Conservation (phyloP, 2,329 filamentous ascomycete species). For the Cercospora sp. region DNA sequence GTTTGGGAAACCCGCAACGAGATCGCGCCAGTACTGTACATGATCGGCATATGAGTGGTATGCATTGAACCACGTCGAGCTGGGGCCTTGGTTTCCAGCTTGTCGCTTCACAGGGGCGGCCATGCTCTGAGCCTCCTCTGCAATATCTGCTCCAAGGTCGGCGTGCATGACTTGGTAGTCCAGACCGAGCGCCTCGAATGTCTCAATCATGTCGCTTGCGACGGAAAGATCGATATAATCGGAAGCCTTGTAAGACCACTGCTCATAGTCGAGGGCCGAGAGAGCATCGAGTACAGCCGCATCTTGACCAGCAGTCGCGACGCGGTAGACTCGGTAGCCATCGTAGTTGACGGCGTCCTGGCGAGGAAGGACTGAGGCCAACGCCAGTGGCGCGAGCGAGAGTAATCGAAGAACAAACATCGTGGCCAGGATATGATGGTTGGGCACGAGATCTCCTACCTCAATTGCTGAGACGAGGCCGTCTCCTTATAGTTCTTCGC, state of each 20-base stretch:
- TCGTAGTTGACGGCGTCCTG: constrained; percentile 21
- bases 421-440: neutral
- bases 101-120: constrained; percentile 18
- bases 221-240: constrained; percentile 27
- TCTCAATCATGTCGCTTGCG: constrained; percentile 13
- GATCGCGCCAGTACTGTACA: constrained; percentile 29
- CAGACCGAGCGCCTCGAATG: constrained; percentile 24
- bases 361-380: constrained; percentile 18
- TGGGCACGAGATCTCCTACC: neutral
- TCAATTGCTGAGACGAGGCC: neutral
- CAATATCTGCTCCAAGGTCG: constrained; percentile 28
- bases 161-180: constrained; percentile 25
- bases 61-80: constrained; percentile 27
- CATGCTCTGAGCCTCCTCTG: constrained; percentile 15
- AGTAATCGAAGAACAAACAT: constrained; percentile 19
- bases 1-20: constrained; percentile 26
- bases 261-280: constrained; percentile 21
- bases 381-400: constrained; percentile 16
- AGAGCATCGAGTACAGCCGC: constrained; percentile 15
- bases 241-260: constrained; percentile 20
- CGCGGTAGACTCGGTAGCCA: constrained; percentile 23
- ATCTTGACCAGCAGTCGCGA: constrained; percentile 19
- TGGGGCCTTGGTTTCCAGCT: constrained; percentile 21
- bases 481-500: neutral
- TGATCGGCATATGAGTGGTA: constrained; percentile 33